Evolutionary conservation across 306 rosid species (phyloP).

Genomic region (Lathyrus tuberosus): DNA sequence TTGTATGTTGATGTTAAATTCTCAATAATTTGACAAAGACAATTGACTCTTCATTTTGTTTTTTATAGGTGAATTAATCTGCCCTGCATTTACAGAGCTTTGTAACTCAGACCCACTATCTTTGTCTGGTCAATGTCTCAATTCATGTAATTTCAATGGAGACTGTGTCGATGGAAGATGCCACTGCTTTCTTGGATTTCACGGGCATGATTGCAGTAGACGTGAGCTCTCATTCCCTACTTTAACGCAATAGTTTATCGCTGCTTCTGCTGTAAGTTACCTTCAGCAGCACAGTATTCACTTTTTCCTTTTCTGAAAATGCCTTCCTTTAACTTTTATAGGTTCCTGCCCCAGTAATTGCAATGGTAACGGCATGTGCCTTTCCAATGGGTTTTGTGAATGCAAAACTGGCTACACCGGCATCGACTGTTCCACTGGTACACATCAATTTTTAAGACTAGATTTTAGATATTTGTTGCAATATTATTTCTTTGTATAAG

Average conservation of each 20-base stretch:
- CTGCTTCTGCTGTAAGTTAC: slow-evolving; percentile 18
- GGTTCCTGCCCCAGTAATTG: slow-evolving; percentile 80
- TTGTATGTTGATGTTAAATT: neutral
- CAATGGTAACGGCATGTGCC: slow-evolving; percentile 76
- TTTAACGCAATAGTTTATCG: slow-evolving; percentile 14
- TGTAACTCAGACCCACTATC: slow-evolving; percentile 59
- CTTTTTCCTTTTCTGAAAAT: slow-evolving; percentile 1
- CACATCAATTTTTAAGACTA: slow-evolving; percentile 10
- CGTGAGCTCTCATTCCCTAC: slow-evolving; percentile 62
- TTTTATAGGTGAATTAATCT: slow-evolving; percentile 72
- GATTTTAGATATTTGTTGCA: slow-evolving; percentile 15
- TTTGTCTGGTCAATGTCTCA: slow-evolving; percentile 70
- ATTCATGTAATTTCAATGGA: slow-evolving; percentile 81
- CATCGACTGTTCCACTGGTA: slow-evolving; percentile 93
- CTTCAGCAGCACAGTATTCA: slow-evolving; percentile 23
- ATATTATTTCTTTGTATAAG: slow-evolving; percentile 15
- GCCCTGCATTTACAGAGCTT: slow-evolving; percentile 89
- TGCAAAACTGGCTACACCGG: slow-evolving; percentile 86
- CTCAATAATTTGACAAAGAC: slow-evolving; percentile 22
- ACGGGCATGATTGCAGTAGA: slow-evolving; percentile 76
- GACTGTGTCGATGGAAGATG: slow-evolving; percentile 94
- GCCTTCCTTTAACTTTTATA: slow-evolving; percentile 38
- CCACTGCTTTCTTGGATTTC: slow-evolving; percentile 81
- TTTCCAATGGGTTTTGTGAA: slow-evolving; percentile 81
- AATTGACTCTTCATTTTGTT: slow-evolving; percentile 26